Evolutionary conservation across 225 moss, liverwort and hornwort species (phyloP), one percentile per base, ranked within the genome.

Genomic region (Climacium dendroides): DNA sequence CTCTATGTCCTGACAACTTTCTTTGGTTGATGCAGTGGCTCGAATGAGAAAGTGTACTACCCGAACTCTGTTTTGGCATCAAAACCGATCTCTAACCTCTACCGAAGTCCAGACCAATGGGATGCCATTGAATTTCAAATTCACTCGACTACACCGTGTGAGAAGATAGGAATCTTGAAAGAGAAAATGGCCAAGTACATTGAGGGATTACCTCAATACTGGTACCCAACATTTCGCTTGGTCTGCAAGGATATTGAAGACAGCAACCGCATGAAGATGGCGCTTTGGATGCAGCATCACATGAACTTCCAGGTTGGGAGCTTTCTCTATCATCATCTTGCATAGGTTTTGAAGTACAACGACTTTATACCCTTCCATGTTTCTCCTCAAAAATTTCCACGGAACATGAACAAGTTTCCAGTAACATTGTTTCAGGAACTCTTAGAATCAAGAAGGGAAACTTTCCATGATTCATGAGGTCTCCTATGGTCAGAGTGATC

Each of bases 181-280:
- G 99, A 96, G 43, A 92, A 85, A 73, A 97, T 99, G 96, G 87
- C 92, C 12, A 95, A 94, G 90, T 99, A 99, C 41, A 96, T 99
- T 35, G 99, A 99, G 90, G 90, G 96, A 57, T 94, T 99, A 83
- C 98, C 98, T 50, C 97, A 99, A 62, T 96, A 97, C 73, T 99
- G 98, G 98, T 99, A 97, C 85, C 98, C 98, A 34, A 93, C 94
- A 39, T 99, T 99, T 88, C 96, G 99, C 81, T 93, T 99, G 87
- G 93, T 99, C 30, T 99, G 99, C 92, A 99, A 99, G 90, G 99
- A 99, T 86, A 96, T 99, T 79, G 97, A 97, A 79, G 99, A 99
- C 82, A 95, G 95, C 90, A 99, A 95, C 61, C 91, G 94, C 88
- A 99, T 99, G 99, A 96, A 94, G 88, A 99, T 99, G 99, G 96